Evolutionary conservation across 306 rosid genomes (phyloP).

Genomic region (Prunus armeniaca): DNA sequence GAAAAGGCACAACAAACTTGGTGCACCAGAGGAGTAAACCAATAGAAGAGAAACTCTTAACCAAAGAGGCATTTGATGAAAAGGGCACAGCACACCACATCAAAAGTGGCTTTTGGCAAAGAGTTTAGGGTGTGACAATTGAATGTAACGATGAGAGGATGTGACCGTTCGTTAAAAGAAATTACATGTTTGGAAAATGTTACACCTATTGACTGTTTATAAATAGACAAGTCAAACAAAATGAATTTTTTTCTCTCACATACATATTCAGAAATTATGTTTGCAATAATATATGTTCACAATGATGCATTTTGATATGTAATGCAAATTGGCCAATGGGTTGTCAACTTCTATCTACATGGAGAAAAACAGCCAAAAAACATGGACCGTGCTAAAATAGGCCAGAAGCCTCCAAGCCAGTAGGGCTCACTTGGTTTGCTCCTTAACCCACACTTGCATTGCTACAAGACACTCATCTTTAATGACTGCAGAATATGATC

Average conservation of each 20-base stretch:
- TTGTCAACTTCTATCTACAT: neutral
- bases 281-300: neutral
- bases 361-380: neutral
- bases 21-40: neutral
- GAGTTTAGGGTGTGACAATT: neutral
- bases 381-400: constrained; percentile 7
- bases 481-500: neutral
- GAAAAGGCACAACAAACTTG: neutral
- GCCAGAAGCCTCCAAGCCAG: constrained; percentile 10
- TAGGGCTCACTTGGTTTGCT: constrained; percentile 4
- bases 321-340: neutral
- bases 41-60: neutral
- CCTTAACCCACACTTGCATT: neutral
- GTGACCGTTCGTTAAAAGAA: neutral
- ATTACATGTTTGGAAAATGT: neutral
- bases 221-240: neutral
- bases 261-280: neutral
- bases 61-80: neutral
- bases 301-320: neutral
- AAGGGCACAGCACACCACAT: neutral
- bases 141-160: neutral
- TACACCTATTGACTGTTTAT: neutral
- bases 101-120: neutral
- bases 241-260: neutral
- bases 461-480: constrained; percentile 2